Percentiles rank a stretch among this genome's conserved stretches.
Evolutionary conservation across 805 yeast species (phyloP).

Genomic region (Pichia nanzhaoensis): DNA sequence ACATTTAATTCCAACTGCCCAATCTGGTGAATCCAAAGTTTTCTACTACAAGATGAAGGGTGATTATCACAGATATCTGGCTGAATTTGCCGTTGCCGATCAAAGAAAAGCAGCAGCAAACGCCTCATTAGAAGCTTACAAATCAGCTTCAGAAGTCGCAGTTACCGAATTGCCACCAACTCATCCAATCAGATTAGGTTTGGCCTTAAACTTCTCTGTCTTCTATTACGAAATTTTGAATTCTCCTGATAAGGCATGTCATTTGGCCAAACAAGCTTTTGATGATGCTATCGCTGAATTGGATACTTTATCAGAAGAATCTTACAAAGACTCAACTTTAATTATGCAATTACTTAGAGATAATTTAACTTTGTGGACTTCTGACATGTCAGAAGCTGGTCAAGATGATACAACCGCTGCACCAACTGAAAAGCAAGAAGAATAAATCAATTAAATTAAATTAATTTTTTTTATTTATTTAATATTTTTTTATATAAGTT

Average conservation of each 20-base stretch:
- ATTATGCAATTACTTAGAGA: conserved; percentile 99
- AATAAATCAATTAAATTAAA: conserved; percentile 12
- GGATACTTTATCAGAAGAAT: conserved; percentile 95
- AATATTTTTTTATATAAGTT: not conserved
- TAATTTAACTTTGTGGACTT: conserved; percentile 96
- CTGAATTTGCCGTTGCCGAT: conserved; percentile 90
- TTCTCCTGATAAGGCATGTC: conserved; percentile 98
- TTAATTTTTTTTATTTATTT: not conserved
- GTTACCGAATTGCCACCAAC: conserved; percentile 96
- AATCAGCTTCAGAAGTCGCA: conserved; percentile 94
- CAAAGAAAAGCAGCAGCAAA: conserved; percentile 91
- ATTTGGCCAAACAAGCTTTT: conserved; percentile 97
- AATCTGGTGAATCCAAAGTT: conserved; percentile 95
- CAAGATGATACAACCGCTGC: conserved; percentile 38
- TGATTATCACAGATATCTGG: conserved; percentile 98
- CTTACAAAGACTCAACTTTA: conserved; percentile 96
- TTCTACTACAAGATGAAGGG: conserved; percentile 99
- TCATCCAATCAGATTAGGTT: conserved; percentile 96
- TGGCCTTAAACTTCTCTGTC: conserved; percentile 95
- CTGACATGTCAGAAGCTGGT: conserved; percentile 82
- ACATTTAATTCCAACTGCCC: conserved; percentile 90
- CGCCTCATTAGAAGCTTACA: conserved; percentile 88
- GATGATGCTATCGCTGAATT: conserved; percentile 99
- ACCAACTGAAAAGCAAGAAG: conserved; percentile 14
- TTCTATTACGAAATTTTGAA: conserved; percentile 97